Conservation (phyloP, 2,329 filamentous ascomycete species). For the Paraconiothyrium brasiliense region DNA sequence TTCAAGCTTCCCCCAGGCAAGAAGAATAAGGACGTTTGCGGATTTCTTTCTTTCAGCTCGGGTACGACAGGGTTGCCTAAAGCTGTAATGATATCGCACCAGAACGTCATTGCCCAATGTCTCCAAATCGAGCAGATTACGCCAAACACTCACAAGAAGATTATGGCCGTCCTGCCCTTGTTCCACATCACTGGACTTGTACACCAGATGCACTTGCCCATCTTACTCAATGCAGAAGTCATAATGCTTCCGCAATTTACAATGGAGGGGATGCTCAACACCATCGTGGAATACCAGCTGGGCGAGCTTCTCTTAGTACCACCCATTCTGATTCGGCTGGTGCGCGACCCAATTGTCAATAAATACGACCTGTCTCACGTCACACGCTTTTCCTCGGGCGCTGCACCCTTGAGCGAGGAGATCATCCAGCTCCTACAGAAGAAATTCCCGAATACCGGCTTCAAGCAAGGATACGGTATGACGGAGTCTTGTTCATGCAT, state of each 20-base stretch:
- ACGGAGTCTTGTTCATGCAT: slow-evolving; percentile 72
- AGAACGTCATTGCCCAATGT: slow-evolving; percentile 63
- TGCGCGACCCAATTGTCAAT: slow-evolving; percentile 63
- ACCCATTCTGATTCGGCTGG: slow-evolving; percentile 68
- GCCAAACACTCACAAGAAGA: slow-evolving; percentile 52
- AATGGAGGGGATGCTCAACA: slow-evolving; percentile 61
- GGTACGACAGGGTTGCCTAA: slow-evolving; percentile 52
- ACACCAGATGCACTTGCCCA: slow-evolving; percentile 66
- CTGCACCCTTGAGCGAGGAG: slow-evolving; percentile 67
- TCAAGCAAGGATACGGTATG: slow-evolving; percentile 75
- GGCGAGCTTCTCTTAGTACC: slow-evolving; percentile 64
- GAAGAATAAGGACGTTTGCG: slow-evolving; percentile 66
- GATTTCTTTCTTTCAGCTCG: slow-evolving; percentile 54
- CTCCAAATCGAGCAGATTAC: slow-evolving; percentile 61
- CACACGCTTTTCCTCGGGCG: slow-evolving; percentile 66
- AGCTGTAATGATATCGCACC: slow-evolving; percentile 48
- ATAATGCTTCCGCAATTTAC: slow-evolving; percentile 72
- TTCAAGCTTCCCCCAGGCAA: slow-evolving; percentile 63
- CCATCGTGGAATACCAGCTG: slow-evolving; percentile 58
- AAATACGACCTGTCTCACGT: slow-evolving; percentile 67
- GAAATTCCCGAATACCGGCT: slow-evolving; percentile 67
- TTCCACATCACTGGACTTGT: slow-evolving; percentile 50
- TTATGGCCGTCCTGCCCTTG: slow-evolving; percentile 45
- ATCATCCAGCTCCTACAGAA: slow-evolving; percentile 65
- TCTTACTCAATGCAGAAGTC: slow-evolving; percentile 71